Percentiles rank a stretch among this genome's conserved stretches.
Conservation (phyloP, 2,329 filamentous ascomycete species). For the Ciborinia camelliae region DNA sequence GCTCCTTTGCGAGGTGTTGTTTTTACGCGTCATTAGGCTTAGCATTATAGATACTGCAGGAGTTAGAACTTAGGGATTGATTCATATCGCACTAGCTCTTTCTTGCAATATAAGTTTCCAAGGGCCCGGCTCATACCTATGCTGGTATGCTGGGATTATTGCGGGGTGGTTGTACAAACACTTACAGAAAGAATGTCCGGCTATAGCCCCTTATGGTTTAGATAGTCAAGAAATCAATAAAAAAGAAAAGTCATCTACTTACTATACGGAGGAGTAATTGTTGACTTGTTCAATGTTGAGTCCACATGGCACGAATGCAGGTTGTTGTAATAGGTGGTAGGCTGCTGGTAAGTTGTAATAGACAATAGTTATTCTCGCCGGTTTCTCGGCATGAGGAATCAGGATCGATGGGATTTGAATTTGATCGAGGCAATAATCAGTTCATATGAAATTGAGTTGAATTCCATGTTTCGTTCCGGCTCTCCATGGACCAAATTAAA, state of each 20-base stretch:
- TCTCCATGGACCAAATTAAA: not conserved
- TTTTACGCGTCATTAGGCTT: slow-evolving; percentile 20
- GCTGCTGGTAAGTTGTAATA: no score
- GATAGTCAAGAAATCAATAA: not conserved
- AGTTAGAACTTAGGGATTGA: no score
- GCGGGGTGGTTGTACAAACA: slow-evolving; percentile 19
- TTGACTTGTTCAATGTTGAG: not conserved
- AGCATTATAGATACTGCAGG: not conserved
- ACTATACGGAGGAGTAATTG: no score
- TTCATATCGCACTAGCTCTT: not conserved
- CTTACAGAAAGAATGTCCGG: not conserved
- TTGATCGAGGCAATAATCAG: no score
- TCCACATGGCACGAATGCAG: not conserved
- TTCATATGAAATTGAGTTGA: not conserved
- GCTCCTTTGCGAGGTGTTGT: not conserved
- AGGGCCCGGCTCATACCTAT: slow-evolving; percentile 19
- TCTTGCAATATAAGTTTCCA: slow-evolving; percentile 12
- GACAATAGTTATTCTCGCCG: slow-evolving; percentile 15
- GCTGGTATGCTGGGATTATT: slow-evolving; percentile 18
- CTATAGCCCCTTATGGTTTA: not conserved
- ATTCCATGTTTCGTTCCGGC: not conserved
- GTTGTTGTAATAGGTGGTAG: no score
- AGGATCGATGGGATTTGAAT: no score
- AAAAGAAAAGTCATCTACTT: not conserved
- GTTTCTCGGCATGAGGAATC: no score